phyloP scores from a whole-genome alignment of 306 rosid genomes.

The Crotalaria pallida region DNA sequence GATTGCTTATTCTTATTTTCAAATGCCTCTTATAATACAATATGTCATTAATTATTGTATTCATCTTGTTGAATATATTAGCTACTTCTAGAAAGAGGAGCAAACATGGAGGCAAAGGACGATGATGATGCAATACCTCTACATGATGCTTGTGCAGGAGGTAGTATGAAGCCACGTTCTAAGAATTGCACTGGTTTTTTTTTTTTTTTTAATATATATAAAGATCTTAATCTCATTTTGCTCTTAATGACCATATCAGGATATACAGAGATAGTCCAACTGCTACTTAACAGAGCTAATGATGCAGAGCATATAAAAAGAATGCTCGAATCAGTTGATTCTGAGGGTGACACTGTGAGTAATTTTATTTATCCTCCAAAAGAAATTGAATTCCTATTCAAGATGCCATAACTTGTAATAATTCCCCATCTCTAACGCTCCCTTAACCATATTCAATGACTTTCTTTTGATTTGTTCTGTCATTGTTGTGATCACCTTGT shows the following conservation, averaged over 20 bases:
- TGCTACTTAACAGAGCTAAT: conserved; percentile 52
- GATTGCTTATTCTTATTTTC: background rate
- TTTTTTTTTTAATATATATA: no score
- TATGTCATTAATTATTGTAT: background rate
- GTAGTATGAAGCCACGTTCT: conserved; percentile 26
- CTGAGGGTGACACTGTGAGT: conserved; percentile 94
- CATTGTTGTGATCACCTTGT: background rate
- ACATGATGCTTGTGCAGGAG: conserved; percentile 97
- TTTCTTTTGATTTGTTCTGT: background rate
- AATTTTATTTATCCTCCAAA: background rate
- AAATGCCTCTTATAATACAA: background rate
- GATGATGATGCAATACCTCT: conserved; percentile 91
- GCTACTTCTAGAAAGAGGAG: conserved; percentile 88
- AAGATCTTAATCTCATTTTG: background rate
- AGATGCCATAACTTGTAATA: background rate
- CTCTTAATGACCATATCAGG: conserved; percentile 41
- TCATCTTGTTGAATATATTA: conserved; percentile 24
- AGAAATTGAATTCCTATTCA: background rate
- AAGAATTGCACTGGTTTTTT: background rate
- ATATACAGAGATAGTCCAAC: conserved; percentile 60
- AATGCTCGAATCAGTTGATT: conserved; percentile 80
- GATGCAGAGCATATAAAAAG: conserved; percentile 44
- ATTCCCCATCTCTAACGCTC: background rate
- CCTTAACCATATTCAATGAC: background rate
- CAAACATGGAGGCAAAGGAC: conserved; percentile 62